A percentile compares a stretch with the other conserved stretches of the same genome.
These are phyloP conservation scores for Boletus sp. DNA, from an alignment of 768 basidiomycete species.

Conservation along the genomic window DNA sequence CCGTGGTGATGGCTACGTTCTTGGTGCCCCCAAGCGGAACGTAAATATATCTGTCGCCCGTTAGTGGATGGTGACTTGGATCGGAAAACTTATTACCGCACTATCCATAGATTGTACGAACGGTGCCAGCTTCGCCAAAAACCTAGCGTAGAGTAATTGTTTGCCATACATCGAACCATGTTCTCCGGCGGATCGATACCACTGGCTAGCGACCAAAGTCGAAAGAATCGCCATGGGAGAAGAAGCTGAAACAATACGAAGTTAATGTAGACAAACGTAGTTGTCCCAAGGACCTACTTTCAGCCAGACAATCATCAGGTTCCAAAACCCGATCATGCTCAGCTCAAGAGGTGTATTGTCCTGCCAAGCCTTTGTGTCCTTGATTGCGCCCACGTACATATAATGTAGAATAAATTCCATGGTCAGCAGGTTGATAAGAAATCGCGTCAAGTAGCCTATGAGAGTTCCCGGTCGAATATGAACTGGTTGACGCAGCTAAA, in stretches of 20 bases:
- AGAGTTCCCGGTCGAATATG: constrained; percentile 39
- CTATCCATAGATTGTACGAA: constrained; percentile 93
- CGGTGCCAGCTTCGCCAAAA: constrained; percentile 99
- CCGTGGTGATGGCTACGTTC: constrained; percentile 55
- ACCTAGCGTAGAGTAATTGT: constrained; percentile 89
- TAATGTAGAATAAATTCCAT: constrained; percentile 92
- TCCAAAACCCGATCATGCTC: constrained; percentile 96
- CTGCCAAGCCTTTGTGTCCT: constrained; percentile 79
- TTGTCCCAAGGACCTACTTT: constrained; percentile 54
- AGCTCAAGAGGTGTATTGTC: constrained; percentile 77
- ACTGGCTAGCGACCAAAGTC: constrained; percentile 85
- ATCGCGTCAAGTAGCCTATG: constrained; percentile 64
- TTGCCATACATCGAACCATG: constrained; percentile 98
- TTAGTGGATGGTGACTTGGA: neutral
- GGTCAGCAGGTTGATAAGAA: constrained; percentile 64
- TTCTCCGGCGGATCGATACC: constrained; percentile 95
- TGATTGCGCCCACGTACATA: constrained; percentile 97
- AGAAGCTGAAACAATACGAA: constrained; percentile 55
- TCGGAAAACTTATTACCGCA: constrained; percentile 50
- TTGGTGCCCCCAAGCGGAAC: constrained; percentile 81
- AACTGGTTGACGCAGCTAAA: constrained; percentile 60
- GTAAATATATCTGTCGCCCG: constrained; percentile 78
- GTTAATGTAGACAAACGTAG: neutral
- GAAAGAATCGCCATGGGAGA: constrained; percentile 96
- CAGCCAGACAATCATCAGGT: constrained; percentile 91